Conservation (phyloP, 83 land plant species). For the Larix sibirica region DNA sequence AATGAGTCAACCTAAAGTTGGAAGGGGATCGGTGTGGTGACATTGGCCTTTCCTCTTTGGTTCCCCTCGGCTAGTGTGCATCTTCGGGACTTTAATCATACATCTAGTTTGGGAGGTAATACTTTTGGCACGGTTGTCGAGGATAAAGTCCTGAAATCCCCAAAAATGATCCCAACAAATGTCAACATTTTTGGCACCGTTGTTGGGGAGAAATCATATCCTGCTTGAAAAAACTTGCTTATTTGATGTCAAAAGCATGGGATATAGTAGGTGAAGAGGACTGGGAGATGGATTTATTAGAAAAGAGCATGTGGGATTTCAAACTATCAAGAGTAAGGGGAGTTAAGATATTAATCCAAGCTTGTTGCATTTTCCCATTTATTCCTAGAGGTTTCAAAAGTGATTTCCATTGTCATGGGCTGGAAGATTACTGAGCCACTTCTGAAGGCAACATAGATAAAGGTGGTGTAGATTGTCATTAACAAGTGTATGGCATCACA, state of each 20-base stretch:
- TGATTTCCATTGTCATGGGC: neutral
- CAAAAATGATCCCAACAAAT: no score
- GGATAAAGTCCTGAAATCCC: no score
- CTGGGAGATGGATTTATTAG: neutral
- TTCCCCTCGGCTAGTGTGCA: no score
- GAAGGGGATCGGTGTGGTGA: no score
- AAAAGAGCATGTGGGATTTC: neutral
- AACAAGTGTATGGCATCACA: neutral
- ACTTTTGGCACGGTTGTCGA: no score
- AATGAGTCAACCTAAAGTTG: no score
- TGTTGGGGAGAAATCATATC: neutral
- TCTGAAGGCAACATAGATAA: neutral
- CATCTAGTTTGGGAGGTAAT: no score
- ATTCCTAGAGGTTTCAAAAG: neutral
- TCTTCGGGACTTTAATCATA: no score
- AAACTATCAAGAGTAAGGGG: neutral
- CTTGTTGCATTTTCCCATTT: neutral
- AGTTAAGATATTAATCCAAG: neutral
- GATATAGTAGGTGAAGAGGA: neutral
- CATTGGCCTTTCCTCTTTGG: no score
- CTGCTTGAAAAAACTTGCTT: neutral
- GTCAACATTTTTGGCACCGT: no score
- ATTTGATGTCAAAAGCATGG: neutral
- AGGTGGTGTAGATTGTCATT: neutral
- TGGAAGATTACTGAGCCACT: constrained; percentile 1